phyloP scores from a whole-genome alignment of 768 basidiomycete species.

The Russula emetica region DNA sequence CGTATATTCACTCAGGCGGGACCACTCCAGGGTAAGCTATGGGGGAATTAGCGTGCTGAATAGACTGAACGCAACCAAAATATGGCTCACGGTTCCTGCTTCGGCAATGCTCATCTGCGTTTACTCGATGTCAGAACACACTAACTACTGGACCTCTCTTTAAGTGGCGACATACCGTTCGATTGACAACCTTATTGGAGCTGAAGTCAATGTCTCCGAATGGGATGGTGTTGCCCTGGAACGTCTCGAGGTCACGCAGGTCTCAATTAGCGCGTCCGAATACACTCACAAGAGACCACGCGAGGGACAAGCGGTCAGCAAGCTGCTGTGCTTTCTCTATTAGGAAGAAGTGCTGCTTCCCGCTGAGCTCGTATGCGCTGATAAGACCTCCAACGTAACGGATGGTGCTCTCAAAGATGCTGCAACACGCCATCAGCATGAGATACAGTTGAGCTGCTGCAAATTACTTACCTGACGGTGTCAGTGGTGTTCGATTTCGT shows the following conservation, averaged over 20 bases:
- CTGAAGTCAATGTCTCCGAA: constrained; percentile 40
- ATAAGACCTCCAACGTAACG: constrained; percentile 66
- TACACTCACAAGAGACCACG: constrained; percentile 53
- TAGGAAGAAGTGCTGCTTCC: constrained; percentile 45
- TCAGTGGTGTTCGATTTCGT: constrained; percentile 42
- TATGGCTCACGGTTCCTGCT: constrained; percentile 42
- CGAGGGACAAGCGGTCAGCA: constrained; percentile 58
- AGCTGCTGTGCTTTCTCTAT: constrained; percentile 60
- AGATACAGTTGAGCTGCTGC: neutral
- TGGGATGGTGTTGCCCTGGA: constrained; percentile 39
- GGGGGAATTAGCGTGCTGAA: neutral
- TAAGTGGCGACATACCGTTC: constrained; percentile 32
- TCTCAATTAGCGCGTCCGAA: neutral
- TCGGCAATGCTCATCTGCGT: constrained; percentile 45
- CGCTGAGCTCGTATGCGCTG: constrained; percentile 66
- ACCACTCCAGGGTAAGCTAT: constrained; percentile 57
- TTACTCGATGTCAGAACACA: constrained; percentile 42
- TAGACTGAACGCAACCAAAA: neutral
- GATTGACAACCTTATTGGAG: constrained; percentile 33
- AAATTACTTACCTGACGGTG: constrained; percentile 42
- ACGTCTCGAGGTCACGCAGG: neutral
- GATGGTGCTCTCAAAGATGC: constrained; percentile 75
- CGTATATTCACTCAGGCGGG: constrained; percentile 48
- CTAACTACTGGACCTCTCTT: constrained; percentile 35
- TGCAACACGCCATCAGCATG: constrained; percentile 29